Base-by-base conservation (phyloP, 768 basidiomycete species). In the Tylopilus sp. region DNA sequence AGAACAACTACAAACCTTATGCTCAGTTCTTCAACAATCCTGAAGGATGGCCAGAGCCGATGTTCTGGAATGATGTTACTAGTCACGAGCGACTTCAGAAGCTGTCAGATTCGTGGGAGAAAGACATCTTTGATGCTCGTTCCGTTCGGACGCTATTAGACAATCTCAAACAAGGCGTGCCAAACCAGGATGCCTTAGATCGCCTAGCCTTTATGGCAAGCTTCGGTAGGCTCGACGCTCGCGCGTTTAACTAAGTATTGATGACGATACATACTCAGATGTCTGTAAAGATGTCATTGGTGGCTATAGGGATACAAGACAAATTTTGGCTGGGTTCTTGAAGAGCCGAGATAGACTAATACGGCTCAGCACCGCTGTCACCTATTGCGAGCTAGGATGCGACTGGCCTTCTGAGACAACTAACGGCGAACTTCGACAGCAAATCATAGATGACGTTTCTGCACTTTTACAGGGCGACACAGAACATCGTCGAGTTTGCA, bases 51-150 rank as follows among this genome's bases (percentile, higher is more conserved):
- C 69, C 63, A 5, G 67, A 61, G 13, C 50, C 64, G 1, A 63
- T 69, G 63, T 65, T 64, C 45, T 70, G 68, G 68, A 65, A 69
- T 24, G 66, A 67, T 24, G 53, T 50, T 3, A 48, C 44, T 19
- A 65, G 58, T 38, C 61, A 65, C 17, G 33, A 48, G 24, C 60
- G 56, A 9, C 61, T 68, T 10, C 52, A 58, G 16, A 0, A 41
- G 11, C 48, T 64, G 3, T 46, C 66, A 1, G 46, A 53, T 31
- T 30, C 55, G 16, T 71, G 69, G 68, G 68, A 69, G 37, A 69
- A 59, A 37, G 67, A 68, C 21, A 58, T 69, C 17, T 67, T 68
- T 13, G 67, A 68, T 24, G 47, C 50, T 24, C 13, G 50, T 10
- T 64, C 63, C 5, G 36, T 66, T 30, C 46, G 30, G 24, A 54